Evolutionary conservation across 2,329 filamentous ascomycete species (phyloP).

Genomic region (Ophiocordyceps camponoti-leonardi): DNA sequence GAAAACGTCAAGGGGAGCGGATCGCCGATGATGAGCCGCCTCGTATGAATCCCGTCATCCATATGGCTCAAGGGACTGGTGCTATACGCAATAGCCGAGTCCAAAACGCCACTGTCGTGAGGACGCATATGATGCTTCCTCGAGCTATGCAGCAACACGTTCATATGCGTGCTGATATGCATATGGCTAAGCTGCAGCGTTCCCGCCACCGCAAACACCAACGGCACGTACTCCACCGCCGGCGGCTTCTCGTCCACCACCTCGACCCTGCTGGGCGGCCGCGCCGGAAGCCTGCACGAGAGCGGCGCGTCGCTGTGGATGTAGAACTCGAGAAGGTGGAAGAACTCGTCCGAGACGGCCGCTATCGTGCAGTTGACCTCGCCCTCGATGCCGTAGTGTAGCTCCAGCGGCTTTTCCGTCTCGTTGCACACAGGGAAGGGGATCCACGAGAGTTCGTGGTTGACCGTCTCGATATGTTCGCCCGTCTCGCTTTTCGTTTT

Average conservation of each 20-base stretch:
- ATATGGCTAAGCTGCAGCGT: slow-evolving; percentile 79
- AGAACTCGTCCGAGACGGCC: slow-evolving; percentile 62
- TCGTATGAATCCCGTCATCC: slow-evolving; percentile 27
- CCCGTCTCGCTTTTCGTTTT: slow-evolving; percentile 51
- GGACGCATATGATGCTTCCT: slow-evolving; percentile 44
- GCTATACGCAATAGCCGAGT: slow-evolving; percentile 76
- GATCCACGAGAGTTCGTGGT: slow-evolving; percentile 77
- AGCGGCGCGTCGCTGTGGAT: slow-evolving; percentile 91
- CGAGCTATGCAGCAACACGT: slow-evolving; percentile 64
- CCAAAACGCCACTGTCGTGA: slow-evolving; percentile 61
- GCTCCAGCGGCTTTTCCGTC: slow-evolving; percentile 63
- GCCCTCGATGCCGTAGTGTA: slow-evolving; percentile 67
- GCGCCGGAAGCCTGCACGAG: slow-evolving; percentile 73
- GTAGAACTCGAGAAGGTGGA: slow-evolving; percentile 90
- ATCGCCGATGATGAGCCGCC: slow-evolving; percentile 74
- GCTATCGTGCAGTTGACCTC: slow-evolving; percentile 75
- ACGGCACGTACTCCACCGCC: slow-evolving; percentile 53
- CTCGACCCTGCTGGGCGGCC: slow-evolving; percentile 43
- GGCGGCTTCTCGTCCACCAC: slow-evolving; percentile 32
- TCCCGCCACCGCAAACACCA: slow-evolving; percentile 78
- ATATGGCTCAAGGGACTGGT: slow-evolving; percentile 53
- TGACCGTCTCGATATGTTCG: slow-evolving; percentile 69
- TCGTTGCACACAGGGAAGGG: slow-evolving; percentile 86
- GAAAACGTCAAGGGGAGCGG: slow-evolving; percentile 61
- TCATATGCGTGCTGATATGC: slow-evolving; percentile 78